phyloP scores from a whole-genome alignment of 192 early-diverging fungal species.

The Radiomyces spectabilis region DNA sequence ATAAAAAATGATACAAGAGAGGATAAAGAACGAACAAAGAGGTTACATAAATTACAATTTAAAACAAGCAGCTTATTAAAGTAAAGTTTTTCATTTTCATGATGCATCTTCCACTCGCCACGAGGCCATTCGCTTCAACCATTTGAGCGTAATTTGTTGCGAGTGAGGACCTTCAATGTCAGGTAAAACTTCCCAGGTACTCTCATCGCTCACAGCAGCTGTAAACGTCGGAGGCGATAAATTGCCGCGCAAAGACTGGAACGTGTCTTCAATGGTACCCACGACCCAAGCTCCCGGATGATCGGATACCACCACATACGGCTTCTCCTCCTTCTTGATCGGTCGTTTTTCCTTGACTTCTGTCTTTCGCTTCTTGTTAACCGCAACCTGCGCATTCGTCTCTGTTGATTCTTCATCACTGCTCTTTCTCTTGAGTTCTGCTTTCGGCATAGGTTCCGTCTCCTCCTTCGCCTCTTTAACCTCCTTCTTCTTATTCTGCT shows the following conservation, averaged over 20 bases:
- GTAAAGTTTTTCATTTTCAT: too few relatives aligned
- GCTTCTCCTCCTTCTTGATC: not conserved
- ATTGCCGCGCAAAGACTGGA: conserved; percentile 15
- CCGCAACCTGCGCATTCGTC: conserved; percentile 7
- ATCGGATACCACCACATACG: not conserved
- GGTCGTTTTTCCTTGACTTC: not conserved
- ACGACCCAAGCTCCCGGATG: not conserved
- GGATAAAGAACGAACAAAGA: too few relatives aligned
- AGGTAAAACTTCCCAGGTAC: conserved; percentile 14
- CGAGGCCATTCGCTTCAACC: too few relatives aligned
- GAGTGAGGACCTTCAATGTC: too few relatives aligned
- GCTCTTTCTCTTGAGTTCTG: not conserved
- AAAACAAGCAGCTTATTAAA: too few relatives aligned
- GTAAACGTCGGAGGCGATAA: conserved; percentile 16
- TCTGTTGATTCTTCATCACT: not conserved
- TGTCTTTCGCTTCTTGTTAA: conserved; percentile 3
- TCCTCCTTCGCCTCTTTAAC: not conserved
- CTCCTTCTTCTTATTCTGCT: not conserved
- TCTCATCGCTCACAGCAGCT: conserved; percentile 15
- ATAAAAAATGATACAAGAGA: too few relatives aligned
- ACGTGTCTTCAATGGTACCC: not conserved
- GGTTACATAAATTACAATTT: too few relatives aligned
- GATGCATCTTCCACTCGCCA: too few relatives aligned
- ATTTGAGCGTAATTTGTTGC: too few relatives aligned
- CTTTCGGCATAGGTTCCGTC: not conserved